Evolutionary conservation across 2,329 filamentous ascomycete species (phyloP).

Genomic region (Venturia nashicola): DNA sequence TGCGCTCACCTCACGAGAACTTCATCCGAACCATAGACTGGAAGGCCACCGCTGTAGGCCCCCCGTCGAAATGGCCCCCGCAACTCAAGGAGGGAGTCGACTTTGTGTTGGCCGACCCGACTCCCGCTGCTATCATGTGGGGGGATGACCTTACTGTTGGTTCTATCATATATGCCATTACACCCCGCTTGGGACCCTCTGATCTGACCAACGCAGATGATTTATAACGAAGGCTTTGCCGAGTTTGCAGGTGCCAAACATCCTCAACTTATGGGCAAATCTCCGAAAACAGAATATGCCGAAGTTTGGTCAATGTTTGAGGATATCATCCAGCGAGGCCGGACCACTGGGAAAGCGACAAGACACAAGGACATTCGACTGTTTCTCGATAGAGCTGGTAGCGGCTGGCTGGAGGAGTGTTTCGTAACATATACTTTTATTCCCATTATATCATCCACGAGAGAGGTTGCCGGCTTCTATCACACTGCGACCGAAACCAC

Average conservation of each 20-base stretch:
- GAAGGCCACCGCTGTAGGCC: not conserved
- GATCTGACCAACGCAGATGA: not conserved
- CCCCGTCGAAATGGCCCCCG: not conserved
- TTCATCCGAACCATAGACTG: not conserved
- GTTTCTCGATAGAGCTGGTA: conserved; percentile 15
- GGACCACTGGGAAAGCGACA: conserved; percentile 16
- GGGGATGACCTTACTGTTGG: conserved; percentile 1
- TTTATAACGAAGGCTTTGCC: conserved; percentile 6
- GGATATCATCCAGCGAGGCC: conserved; percentile 1
- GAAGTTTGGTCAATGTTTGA: conserved; percentile 2
- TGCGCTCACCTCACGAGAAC: not conserved
- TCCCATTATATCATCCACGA: conserved; percentile 26
- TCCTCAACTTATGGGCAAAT: not conserved
- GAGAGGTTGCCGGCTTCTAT: conserved; percentile 17
- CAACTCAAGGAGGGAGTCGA: not conserved
- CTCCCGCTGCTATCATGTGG: conserved; percentile 1
- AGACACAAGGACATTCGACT: conserved; percentile 19
- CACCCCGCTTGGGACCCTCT: not conserved
- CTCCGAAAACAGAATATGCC: not conserved
- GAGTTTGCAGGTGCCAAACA: conserved; percentile 3
- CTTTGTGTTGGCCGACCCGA: not conserved
- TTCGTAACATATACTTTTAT: conserved; percentile 33
- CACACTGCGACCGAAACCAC: conserved; percentile 26
- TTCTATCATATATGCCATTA: not conserved
- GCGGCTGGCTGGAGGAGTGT: conserved; percentile 10